Evolutionary conservation across 805 yeast species (phyloP), one percentile per base, ranked within the genome.

Genomic region (Starmerella vitae): DNA sequence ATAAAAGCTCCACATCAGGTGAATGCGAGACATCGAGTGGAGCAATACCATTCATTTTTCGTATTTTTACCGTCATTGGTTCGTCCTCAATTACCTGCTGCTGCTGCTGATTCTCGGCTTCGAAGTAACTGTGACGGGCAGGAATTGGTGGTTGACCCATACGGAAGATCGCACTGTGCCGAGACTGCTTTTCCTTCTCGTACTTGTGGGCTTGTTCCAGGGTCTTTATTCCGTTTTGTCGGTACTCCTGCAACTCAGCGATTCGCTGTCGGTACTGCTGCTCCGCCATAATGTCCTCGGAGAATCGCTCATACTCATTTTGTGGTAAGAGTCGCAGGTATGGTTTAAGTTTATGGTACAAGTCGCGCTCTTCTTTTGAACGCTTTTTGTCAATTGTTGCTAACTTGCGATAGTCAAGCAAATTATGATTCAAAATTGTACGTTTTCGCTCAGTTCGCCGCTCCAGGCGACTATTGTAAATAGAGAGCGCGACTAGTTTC

Each of bases 401-500:
- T 51, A 80, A 74, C 55, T 74, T 78, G 46, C 94, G 69, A 57
- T 88, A 91, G 41, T 93, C 97, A 56, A 86, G 64, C 45, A 93
- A 63, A 39, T 71, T 67, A 56, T 93, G 85, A 39, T 74, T 72
- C 41, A 91, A 65, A 55, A 91, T 66, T 15, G 78, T 64, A 44
- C 98, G 71, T 61, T 93, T 91, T 51, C 93, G 71, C 59, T 91
- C 98, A 0, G 94, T 94, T 55, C 99, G 75, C 15, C 88, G 68
- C 2, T 95, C 84, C 47, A 91, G 69, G 47, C 94, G 71, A 25
- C 91, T 78, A 54, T 84, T 85, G 59, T 91, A 91, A 31, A 91
- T 86, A 46, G 84, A 93, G 49, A 91, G 63, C 2, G 86, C 77
- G 0, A 93, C 74, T 45, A 91, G 66, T 59, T 91, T 91, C 55